Percentiles rank a stretch among this genome's conserved stretches.
phyloP scores from a whole-genome alignment of 179 eudicot species.

The Amaranthus tricolor region DNA sequence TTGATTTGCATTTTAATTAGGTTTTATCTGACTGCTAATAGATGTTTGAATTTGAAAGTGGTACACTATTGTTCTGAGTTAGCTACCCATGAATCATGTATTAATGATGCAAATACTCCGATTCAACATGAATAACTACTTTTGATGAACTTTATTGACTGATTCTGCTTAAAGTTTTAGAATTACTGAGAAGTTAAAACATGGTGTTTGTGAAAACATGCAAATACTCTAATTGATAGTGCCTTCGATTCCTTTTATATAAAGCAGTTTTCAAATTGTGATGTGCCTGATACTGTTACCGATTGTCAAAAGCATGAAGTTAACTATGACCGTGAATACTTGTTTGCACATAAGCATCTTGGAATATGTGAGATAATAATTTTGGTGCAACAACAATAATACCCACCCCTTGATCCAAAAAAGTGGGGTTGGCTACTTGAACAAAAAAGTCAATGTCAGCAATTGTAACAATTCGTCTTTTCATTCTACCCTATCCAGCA shows the following conservation, averaged over 20 bases:
- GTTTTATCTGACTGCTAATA: not conserved
- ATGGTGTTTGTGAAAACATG: not conserved
- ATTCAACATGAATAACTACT: not conserved
- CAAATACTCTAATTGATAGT: too few relatives aligned
- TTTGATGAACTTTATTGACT: not conserved
- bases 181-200: not conserved
- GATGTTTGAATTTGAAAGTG: not conserved
- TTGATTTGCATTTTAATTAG: not conserved
- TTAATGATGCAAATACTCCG: not conserved
- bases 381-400: too few relatives aligned
- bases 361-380: not conserved
- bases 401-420: too few relatives aligned
- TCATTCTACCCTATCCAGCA: too few relatives aligned
- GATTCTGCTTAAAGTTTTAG: not conserved
- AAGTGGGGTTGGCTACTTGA: too few relatives aligned
- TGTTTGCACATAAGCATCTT: not conserved
- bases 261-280: not conserved
- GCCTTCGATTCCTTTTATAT: too few relatives aligned
- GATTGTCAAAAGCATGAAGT: not conserved
- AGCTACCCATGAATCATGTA: not conserved
- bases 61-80: not conserved
- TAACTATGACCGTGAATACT: not conserved
- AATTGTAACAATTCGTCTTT: too few relatives aligned
- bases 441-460: too few relatives aligned
- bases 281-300: not conserved